These are phyloP conservation scores for Xylaria bambusicola DNA, from an alignment of 495 filamentous ascomycete species.

Conservation along the genomic window DNA sequence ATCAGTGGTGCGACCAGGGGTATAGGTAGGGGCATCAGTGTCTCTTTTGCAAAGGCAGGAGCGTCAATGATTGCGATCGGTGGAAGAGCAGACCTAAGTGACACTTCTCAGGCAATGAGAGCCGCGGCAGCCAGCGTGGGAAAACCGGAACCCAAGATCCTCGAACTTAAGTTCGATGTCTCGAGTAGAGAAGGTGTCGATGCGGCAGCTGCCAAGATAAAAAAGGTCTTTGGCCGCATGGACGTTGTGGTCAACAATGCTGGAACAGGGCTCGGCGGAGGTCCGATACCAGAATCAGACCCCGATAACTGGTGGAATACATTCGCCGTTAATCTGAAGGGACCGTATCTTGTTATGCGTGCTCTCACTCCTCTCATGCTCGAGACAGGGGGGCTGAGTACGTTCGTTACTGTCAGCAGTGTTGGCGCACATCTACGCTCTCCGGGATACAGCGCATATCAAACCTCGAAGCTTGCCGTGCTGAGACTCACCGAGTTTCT, in stretches of 20 bases:
- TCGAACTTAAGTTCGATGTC: slow-evolving; percentile 48
- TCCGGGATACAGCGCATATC: slow-evolving; percentile 42
- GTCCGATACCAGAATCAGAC: slow-evolving; percentile 42
- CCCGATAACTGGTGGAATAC: slow-evolving; percentile 48
- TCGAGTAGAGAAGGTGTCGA: slow-evolving; percentile 39
- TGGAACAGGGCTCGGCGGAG: slow-evolving; percentile 35
- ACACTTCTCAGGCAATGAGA: slow-evolving; percentile 36
- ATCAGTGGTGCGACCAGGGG: slow-evolving; percentile 55
- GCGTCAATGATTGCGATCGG: slow-evolving; percentile 47
- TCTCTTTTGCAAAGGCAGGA: slow-evolving; percentile 47
- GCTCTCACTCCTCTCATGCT: slow-evolving; percentile 46
- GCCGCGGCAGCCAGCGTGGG: slow-evolving; percentile 36
- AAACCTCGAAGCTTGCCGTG: slow-evolving; percentile 51
- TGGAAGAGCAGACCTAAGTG: slow-evolving; percentile 45
- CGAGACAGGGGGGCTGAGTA: slow-evolving; percentile 37
- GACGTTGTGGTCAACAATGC: slow-evolving; percentile 62
- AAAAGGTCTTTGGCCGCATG: slow-evolving; percentile 37
- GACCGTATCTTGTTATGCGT: slow-evolving; percentile 44
- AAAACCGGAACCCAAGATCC: slow-evolving; percentile 37
- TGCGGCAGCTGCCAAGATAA: slow-evolving; percentile 31
- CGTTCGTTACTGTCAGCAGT: slow-evolving; percentile 49
- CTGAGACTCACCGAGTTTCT: slow-evolving; percentile 52
- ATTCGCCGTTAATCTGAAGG: slow-evolving; percentile 50
- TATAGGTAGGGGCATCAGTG: slow-evolving; percentile 37
- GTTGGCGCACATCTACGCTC: slow-evolving; percentile 41